These are phyloP conservation scores for Candida sp. DNA, from an alignment of 1,139 yeast genomes.

Conservation along the genomic window DNA sequence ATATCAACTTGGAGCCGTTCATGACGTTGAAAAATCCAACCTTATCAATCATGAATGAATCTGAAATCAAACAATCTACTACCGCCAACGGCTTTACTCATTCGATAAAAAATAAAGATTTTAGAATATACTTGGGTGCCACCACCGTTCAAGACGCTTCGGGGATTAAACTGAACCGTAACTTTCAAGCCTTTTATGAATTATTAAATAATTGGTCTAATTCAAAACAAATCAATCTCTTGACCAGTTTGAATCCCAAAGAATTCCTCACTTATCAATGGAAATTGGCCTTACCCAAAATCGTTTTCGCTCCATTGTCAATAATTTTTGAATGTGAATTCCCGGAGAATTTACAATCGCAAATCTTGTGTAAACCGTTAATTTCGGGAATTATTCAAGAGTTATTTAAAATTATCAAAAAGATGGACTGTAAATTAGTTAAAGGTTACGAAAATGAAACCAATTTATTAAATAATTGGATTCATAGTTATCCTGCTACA, in stretches of 20 bases:
- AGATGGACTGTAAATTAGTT: slow-evolving; percentile 73
- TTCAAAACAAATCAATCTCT: background rate
- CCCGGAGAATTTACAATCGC: slow-evolving; percentile 55
- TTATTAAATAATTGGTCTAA: slow-evolving; percentile 20
- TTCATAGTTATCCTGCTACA: slow-evolving; percentile 36
- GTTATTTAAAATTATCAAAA: slow-evolving; percentile 66
- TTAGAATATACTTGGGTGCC: slow-evolving; percentile 39
- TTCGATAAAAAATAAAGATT: slow-evolving; percentile 27
- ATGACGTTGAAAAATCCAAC: slow-evolving; percentile 36
- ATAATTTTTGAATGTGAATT: slow-evolving; percentile 68
- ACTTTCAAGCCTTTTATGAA: slow-evolving; percentile 28
- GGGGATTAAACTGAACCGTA: slow-evolving; percentile 4
- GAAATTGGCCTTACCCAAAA: slow-evolving; percentile 77
- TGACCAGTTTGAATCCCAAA: slow-evolving; percentile 32
- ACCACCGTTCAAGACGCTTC: slow-evolving; percentile 14
- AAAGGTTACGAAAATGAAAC: slow-evolving; percentile 64
- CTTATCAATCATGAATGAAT: slow-evolving; percentile 62
- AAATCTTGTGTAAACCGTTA: slow-evolving; percentile 81
- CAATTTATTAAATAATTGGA: slow-evolving; percentile 54
- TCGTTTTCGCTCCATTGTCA: slow-evolving; percentile 74
- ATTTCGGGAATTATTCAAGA: slow-evolving; percentile 78
- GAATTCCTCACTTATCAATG: slow-evolving; percentile 77
- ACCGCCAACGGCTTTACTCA: slow-evolving; percentile 22
- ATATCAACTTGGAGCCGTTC: slow-evolving; percentile 69
- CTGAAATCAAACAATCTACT: slow-evolving; percentile 48